Conservation (phyloP, 208 protist species). For the Trypanosoma brucei region DNA sequence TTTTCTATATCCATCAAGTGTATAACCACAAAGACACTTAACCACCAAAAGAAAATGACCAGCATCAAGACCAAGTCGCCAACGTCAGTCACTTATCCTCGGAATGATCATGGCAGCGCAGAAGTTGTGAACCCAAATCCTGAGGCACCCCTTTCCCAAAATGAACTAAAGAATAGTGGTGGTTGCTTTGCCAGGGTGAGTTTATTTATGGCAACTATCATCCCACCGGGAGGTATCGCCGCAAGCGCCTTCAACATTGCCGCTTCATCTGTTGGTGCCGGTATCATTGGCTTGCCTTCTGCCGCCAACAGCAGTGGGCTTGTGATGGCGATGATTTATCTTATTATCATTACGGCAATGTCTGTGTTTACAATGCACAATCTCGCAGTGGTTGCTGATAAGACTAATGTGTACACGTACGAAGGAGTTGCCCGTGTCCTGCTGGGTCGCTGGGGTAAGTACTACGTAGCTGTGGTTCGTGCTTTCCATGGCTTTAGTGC, state of each 20-base stretch:
- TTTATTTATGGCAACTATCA: conserved; percentile 24
- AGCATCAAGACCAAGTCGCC: no score
- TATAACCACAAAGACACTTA: no score
- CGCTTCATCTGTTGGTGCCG: conserved; percentile 45
- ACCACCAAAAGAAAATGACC: no score
- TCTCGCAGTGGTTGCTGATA: conserved; percentile 32
- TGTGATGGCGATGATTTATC: conserved; percentile 35
- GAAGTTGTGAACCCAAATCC: neutral
- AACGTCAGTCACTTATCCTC: no score
- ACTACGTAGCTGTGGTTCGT: conserved; percentile 34
- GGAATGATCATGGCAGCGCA: no score
- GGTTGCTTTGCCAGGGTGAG: conserved; percentile 2
- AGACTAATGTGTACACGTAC: conserved; percentile 36
- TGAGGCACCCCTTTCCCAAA: neutral
- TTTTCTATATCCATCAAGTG: no score
- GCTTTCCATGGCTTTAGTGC: conserved; percentile 36
- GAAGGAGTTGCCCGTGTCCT: conserved; percentile 37
- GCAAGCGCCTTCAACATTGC: conserved; percentile 46
- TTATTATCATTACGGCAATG: conserved; percentile 27
- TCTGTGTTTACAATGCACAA: conserved; percentile 63
- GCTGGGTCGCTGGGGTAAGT: conserved; percentile 23
- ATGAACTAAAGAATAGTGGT: neutral
- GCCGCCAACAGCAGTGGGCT: conserved; percentile 55
- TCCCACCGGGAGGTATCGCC: conserved; percentile 45
- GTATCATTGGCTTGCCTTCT: conserved; percentile 50